A percentile compares a stretch with the other conserved stretches of the same genome.
Conservation (phyloP, 2,329 filamentous ascomycete species). For the Seiridium cupressi region DNA sequence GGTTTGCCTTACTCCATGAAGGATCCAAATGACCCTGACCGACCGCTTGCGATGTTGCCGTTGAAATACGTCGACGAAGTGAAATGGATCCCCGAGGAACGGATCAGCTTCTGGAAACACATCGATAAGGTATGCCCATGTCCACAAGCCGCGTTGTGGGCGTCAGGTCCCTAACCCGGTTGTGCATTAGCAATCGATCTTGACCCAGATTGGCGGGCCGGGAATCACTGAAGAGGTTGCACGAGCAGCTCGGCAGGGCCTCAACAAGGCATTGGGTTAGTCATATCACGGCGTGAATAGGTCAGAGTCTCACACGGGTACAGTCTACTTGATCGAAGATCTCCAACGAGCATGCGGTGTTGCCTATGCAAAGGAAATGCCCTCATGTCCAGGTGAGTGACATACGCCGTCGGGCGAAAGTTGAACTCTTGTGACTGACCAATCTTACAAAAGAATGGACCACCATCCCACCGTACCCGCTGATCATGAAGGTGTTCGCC, state of each 20-base stretch:
- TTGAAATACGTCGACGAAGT: constrained; percentile 12
- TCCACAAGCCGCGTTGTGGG: background rate
- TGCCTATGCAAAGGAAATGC: constrained; percentile 9
- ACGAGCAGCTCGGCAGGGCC: constrained; percentile 3
- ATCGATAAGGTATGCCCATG: constrained; percentile 3
- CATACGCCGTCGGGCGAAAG: background rate
- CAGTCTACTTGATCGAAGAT: constrained; percentile 6
- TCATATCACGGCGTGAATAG: background rate
- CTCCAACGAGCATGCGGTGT: constrained; percentile 5
- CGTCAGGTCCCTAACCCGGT: background rate
- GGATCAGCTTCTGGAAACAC: constrained; percentile 8
- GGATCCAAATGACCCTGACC: constrained; percentile 1
- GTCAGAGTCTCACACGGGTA: background rate
- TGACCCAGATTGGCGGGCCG: constrained; percentile 9
- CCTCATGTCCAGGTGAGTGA: background rate
- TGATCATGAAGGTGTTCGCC: constrained; percentile 10
- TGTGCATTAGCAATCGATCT: constrained; percentile 6
- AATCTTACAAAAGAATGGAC: background rate
- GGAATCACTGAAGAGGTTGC: constrained; percentile 6
- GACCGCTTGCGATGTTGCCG: constrained; percentile 4
- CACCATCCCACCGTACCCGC: constrained; percentile 1
- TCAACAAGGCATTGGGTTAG: constrained; percentile 5
- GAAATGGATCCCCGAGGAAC: constrained; percentile 9
- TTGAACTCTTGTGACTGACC: background rate
- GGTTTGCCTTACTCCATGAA: constrained; percentile 9